Evolutionary conservation across 352 stramenopile species (phyloP).

Genomic region (Discostella stelligera): DNA sequence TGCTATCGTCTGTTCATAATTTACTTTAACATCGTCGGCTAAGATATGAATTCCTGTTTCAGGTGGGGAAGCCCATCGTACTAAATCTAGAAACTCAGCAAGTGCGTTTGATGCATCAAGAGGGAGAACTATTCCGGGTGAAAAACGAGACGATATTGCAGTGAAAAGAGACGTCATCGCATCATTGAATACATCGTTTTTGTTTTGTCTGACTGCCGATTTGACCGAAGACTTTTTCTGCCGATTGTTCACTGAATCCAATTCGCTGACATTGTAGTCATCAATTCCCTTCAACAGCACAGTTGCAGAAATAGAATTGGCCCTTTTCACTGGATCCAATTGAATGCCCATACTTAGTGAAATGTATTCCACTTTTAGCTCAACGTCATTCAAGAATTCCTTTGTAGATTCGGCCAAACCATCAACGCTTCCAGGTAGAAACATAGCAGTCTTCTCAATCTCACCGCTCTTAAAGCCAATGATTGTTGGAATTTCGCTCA

Average conservation of each 20-base stretch:
- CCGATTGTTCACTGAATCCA: background rate
- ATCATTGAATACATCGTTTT: conserved; percentile 41
- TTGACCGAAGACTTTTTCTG: background rate
- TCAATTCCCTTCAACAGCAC: background rate
- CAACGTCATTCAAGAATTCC: conserved; percentile 22
- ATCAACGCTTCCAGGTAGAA: conserved; percentile 18
- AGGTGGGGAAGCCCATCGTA: conserved; percentile 50
- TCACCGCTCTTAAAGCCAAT: conserved; percentile 39
- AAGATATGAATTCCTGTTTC: conserved; percentile 43
- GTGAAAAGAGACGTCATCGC: conserved; percentile 37
- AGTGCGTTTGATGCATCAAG: conserved; percentile 28
- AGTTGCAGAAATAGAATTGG: conserved; percentile 8
- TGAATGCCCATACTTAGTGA: conserved; percentile 22
- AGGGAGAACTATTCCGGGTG: conserved; percentile 30
- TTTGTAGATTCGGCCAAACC: conserved; percentile 7
- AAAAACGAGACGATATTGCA: conserved; percentile 29
- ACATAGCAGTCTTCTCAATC: conserved; percentile 27
- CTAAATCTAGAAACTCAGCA: conserved; percentile 49
- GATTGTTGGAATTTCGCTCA: conserved; percentile 39
- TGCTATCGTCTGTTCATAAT: conserved; percentile 26
- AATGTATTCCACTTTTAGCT: conserved; percentile 38
- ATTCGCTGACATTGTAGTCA: background rate
- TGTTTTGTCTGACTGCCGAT: background rate
- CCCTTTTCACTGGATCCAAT: conserved; percentile 29
- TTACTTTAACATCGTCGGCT: conserved; percentile 36